phyloP scores from a whole-genome alignment of 2,329 filamentous ascomycete genomes.

The Botryotinia globosa region DNA sequence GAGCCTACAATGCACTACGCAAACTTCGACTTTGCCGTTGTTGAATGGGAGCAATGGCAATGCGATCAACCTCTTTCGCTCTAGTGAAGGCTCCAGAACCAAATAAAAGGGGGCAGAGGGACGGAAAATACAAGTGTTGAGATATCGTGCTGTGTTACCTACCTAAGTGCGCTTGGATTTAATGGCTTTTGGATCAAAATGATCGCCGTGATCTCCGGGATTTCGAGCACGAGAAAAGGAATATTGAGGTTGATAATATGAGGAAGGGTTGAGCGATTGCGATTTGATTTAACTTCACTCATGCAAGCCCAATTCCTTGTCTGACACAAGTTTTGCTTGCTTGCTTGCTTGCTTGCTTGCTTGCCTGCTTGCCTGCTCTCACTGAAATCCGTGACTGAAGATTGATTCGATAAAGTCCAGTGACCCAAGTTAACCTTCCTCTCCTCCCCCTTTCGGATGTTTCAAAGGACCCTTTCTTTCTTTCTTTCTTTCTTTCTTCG shows the following conservation, averaged over 20 bases:
- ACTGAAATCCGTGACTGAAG: background rate
- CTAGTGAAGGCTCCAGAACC: background rate
- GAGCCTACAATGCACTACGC: conserved; percentile 15
- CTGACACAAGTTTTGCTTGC: background rate
- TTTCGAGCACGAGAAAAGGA: conserved; percentile 8
- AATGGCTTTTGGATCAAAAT: conserved; percentile 8
- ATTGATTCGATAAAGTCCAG: conserved; percentile 10
- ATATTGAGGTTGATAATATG: conserved; percentile 5
- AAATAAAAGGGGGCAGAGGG: background rate
- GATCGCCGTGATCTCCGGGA: conserved; percentile 12
- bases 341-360: background rate
- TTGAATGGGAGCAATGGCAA: background rate
- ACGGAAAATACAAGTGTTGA: conserved; percentile 8
- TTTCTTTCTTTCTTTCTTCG: background rate
- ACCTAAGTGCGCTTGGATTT: conserved; percentile 7
- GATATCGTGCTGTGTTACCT: conserved; percentile 16
- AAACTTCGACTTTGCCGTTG: conserved; percentile 12
- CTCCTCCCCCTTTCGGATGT: background rate
- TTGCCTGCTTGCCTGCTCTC: background rate
- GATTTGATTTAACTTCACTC: conserved; percentile 1
- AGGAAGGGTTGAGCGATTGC: conserved; percentile 16
- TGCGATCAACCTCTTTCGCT: background rate
- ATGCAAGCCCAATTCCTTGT: conserved; percentile 9
- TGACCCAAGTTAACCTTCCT: background rate
- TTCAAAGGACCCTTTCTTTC: background rate